Evolutionary conservation across 805 yeast species (phyloP).

Genomic region (Lipomyces chichibuensis): DNA sequence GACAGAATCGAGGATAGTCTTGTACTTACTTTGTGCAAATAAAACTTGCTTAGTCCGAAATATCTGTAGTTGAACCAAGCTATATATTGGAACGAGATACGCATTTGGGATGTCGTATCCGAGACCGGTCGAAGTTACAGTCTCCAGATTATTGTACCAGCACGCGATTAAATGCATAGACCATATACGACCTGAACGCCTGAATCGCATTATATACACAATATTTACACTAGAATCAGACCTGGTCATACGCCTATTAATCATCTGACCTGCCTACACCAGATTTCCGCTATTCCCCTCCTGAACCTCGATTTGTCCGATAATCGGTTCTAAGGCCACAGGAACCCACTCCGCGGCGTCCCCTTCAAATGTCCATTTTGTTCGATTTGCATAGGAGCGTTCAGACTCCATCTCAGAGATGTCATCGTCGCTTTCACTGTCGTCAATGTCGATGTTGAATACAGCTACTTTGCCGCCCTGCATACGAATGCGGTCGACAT

Average conservation of each 20-base stretch:
- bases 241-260: not conserved
- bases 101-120: not conserved
- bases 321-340: conserved; percentile 57
- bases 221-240: not conserved
- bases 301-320: conserved; percentile 35
- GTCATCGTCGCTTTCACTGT: conserved; percentile 8
- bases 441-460: conserved; percentile 64
- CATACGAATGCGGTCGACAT: conserved; percentile 71
- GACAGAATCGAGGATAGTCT: too few relatives aligned
- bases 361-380: conserved; percentile 48
- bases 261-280: not conserved
- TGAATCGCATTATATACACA: not conserved
- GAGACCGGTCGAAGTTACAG: not conserved
- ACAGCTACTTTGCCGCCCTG: conserved; percentile 84
- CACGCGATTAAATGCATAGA: not conserved
- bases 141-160: not conserved
- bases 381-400: not conserved
- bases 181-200: not conserved
- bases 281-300: not conserved
- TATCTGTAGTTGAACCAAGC: too few relatives aligned
- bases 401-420: not conserved
- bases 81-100: too few relatives aligned
- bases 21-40: too few relatives aligned
- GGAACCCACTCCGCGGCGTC: conserved; percentile 79
- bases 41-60: too few relatives aligned